phyloP scores from a whole-genome alignment of 257 asterid genomes.

The Solanum habrochaites region DNA sequence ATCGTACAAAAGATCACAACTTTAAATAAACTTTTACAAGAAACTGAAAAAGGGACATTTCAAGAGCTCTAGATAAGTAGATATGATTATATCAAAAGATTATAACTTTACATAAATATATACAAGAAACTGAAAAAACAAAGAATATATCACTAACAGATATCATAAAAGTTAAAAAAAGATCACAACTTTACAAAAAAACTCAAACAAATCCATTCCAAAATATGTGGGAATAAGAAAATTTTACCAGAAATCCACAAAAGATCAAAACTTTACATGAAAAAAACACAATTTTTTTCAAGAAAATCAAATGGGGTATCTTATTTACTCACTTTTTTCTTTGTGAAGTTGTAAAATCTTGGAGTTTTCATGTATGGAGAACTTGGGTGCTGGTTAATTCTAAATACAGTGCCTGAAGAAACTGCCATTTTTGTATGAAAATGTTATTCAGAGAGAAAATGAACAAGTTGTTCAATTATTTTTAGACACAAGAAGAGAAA shows the following conservation, averaged over 20 bases:
- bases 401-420: slow-evolving; percentile 22
- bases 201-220: slow-evolving; percentile 6
- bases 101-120: slow-evolving; percentile 18
- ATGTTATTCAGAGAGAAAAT: background rate
- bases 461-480: background rate
- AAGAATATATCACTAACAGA: background rate
- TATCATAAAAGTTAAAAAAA: background rate
- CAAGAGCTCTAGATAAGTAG: background rate
- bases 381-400: slow-evolving; percentile 20
- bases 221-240: background rate
- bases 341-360: slow-evolving; percentile 9
- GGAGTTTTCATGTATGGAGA: slow-evolving; percentile 10
- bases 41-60: slow-evolving; percentile 13
- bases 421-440: slow-evolving; percentile 27
- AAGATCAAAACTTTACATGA: background rate
- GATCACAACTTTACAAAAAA: slow-evolving; percentile 12
- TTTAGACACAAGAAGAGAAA: background rate
- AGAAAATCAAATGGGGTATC: background rate
- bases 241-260: background rate
- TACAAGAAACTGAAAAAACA: slow-evolving; percentile 21
- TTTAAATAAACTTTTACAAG: slow-evolving; percentile 25
- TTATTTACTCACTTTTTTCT: slow-evolving; percentile 25
- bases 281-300: background rate
- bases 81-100: background rate
- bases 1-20: background rate